Percentiles rank a stretch among this genome's conserved stretches.
These are phyloP conservation scores for Calendula officinalis DNA, from an alignment of 129 eudicot species.

Conservation along the genomic window DNA sequence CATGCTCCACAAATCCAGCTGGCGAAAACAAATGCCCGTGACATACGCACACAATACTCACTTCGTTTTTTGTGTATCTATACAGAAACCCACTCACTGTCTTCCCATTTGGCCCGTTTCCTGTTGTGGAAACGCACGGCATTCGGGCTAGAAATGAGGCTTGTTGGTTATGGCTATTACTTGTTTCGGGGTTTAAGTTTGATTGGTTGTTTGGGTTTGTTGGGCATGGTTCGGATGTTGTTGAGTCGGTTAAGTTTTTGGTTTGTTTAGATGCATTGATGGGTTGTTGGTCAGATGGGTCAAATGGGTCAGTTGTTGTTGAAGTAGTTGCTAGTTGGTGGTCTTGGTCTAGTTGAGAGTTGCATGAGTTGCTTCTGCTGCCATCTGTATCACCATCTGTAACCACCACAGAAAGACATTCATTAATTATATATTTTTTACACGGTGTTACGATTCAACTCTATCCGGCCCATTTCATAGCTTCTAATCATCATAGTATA, in stretches of 20 bases:
- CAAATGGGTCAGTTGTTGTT: conserved; percentile 26
- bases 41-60: conserved; percentile 73
- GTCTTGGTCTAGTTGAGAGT: conserved; percentile 27
- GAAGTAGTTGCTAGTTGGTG: conserved; percentile 14
- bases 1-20: conserved; percentile 80
- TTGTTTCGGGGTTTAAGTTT: conserved; percentile 16
- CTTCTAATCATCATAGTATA: too few species aligned
- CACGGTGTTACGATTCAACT: too few species aligned
- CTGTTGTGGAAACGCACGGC: conserved; percentile 79
- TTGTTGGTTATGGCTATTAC: conserved; percentile 9
- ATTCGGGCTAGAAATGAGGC: conserved; percentile 31
- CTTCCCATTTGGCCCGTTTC: conserved; percentile 80
- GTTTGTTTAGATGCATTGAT: conserved; percentile 4
- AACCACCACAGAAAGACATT: too few species aligned
- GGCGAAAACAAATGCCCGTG: conserved; percentile 61
- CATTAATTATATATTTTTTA: too few species aligned
- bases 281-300: conserved; percentile 10
- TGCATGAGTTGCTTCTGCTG: conserved; percentile 32
- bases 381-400: conserved; percentile 36
- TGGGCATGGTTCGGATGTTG: neutral
- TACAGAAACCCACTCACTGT: conserved; percentile 67
- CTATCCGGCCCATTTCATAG: too few species aligned
- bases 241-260: neutral
- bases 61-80: conserved; percentile 58
- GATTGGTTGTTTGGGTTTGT: conserved; percentile 6